phyloP scores from a whole-genome alignment of 805 yeast genomes.

The Barnettozyma populi region DNA sequence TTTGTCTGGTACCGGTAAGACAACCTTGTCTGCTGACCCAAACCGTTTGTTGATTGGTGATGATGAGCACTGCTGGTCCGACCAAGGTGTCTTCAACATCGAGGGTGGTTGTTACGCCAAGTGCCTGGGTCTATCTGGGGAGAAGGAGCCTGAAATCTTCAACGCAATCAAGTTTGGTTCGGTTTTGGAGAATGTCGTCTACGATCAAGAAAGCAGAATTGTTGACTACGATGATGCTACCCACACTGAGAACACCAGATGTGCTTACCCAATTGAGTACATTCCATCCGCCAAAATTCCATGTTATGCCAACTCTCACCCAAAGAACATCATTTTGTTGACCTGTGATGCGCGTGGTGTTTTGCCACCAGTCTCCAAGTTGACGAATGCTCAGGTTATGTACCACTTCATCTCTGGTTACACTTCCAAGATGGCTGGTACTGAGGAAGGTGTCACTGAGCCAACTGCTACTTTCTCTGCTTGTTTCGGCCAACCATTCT shows the following conservation, averaged over 20 bases:
- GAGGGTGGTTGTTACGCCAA: conserved; percentile 99
- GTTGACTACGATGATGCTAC: conserved; percentile 81
- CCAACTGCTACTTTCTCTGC: conserved; percentile 98
- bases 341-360: conserved; percentile 99
- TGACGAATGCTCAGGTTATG: conserved; percentile 95
- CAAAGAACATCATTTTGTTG: conserved; percentile 83
- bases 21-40: conserved; percentile 95
- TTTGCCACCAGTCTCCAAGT: conserved; percentile 91
- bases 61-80: conserved; percentile 99
- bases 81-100: conserved; percentile 95
- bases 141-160: conserved; percentile 97
- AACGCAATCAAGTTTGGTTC: conserved; percentile 93
- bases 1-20: conserved; percentile 96
- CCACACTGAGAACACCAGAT: conserved; percentile 95
- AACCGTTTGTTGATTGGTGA: conserved; percentile 92
- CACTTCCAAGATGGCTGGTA: conserved; percentile 99
- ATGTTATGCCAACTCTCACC: conserved; percentile 84
- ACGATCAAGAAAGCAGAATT: conserved; percentile 68
- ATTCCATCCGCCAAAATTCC: conserved; percentile 96
- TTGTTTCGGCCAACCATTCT: conserved; percentile 98
- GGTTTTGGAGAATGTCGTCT: conserved; percentile 87
- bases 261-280: conserved; percentile 96
- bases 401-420: conserved; percentile 98
- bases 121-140: conserved; percentile 82
- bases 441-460: conserved; percentile 97